These are phyloP conservation scores for Candida yuanshanica DNA, from an alignment of 805 yeast species.

Conservation along the genomic window DNA sequence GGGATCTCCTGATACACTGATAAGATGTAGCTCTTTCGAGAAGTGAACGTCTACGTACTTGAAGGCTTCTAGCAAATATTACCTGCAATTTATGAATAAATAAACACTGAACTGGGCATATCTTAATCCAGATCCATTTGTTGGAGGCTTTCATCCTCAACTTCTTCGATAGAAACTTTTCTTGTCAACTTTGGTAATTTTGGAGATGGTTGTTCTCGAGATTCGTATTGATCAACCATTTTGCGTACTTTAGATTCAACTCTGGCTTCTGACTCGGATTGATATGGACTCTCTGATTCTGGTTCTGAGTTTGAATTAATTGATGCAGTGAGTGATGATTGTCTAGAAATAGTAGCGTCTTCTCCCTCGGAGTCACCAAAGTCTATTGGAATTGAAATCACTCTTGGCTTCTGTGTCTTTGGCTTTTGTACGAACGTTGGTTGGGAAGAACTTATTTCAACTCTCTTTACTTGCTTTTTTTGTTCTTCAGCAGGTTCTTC, in stretches of 20 bases:
- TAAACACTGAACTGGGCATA: neutral
- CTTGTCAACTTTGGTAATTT: slow-evolving; percentile 17
- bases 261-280: slow-evolving; percentile 2
- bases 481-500: neutral
- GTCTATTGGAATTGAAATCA: slow-evolving; percentile 10
- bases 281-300: neutral
- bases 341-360: slow-evolving; percentile 4
- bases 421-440: neutral
- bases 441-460: neutral
- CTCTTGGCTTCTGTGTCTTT: slow-evolving; percentile 4
- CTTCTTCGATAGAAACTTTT: slow-evolving; percentile 20
- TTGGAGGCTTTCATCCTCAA: slow-evolving; percentile 17
- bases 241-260: slow-evolving; percentile 1
- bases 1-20: too few species aligned
- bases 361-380: slow-evolving; percentile 1
- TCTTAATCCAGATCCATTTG: slow-evolving; percentile 11
- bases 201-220: slow-evolving; percentile 2
- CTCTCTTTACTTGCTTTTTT: neutral
- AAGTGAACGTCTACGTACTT: too few species aligned
- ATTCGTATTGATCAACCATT: slow-evolving; percentile 1
- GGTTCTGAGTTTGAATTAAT: slow-evolving; percentile 1
- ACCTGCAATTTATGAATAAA: neutral
- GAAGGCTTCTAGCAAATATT: too few species aligned
- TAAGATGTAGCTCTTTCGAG: too few species aligned
- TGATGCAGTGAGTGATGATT: neutral